Base-by-base conservation (phyloP, 2,329 filamentous ascomycete species). In the Colletotrichum graminicola region DNA sequence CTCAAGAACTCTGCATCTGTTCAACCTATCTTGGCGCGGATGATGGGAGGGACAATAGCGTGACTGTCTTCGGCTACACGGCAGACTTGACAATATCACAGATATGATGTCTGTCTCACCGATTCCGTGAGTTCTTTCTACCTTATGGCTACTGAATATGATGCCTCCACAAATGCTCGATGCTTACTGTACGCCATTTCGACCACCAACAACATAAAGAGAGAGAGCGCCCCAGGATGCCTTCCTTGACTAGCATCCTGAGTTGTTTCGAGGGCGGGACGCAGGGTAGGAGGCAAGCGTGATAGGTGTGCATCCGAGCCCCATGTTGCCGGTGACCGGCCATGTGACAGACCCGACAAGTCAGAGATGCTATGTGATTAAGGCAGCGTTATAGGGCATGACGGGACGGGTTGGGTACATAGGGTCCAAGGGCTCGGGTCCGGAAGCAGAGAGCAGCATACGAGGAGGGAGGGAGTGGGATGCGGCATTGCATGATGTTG, bases 371-470 rank as follows among this genome's bases (percentile, higher is more conserved):
- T 36, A 47, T 12, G 34, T 12, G 11, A 36, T 3, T 5, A 32
- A 55, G 36, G 10, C 59, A 36, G 5, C 60, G 39, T 29, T 55
- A 49, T 57, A 63, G 41, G 52, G 18, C 62, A n/a, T 49, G 55
- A 51, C 47, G 54, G 47, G 36, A 39, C 21, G 54, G 39, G 32
- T 55, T 59, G 65, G 47, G 36, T 32, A 47, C 32, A 26, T 62
- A 59, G 65, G 67, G 68, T 64, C 68, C 68, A 36, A 68, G 43
- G n/a, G 61, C 43, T 67, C 51, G 68, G 68, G 43, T 68, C 64
- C 51, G 64, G 64, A 59, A 52, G 36, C 67, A 70, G 49, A 43
- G 32, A n/a, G 60, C 54, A 39, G 54, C 34, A 52, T 29, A 62
- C 36, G 23, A 51, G 3, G 36, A 45, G 47, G 41, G 39, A 43